Evolutionary conservation across 2,329 filamentous ascomycete genomes (phyloP).

Genomic region (Botrytis hyacinthi): DNA sequence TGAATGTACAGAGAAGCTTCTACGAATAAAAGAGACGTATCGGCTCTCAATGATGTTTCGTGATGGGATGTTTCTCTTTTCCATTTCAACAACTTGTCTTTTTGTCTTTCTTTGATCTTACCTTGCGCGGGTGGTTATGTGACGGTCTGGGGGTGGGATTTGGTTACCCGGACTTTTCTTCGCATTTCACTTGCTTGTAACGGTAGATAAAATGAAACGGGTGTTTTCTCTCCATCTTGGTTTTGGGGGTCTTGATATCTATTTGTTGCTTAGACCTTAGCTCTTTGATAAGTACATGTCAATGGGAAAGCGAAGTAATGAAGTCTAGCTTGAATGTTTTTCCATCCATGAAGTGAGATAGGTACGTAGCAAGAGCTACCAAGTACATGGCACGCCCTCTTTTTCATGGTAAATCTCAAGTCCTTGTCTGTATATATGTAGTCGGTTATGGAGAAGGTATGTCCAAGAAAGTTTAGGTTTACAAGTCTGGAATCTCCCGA

Average conservation of each 20-base stretch:
- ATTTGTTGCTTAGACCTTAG: not conserved
- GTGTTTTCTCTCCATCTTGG: not conserved
- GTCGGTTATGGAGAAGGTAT: not conserved
- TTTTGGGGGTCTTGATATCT: not conserved
- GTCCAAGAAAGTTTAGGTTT: not conserved
- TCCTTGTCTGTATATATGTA: not conserved
- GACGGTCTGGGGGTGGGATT: not conserved
- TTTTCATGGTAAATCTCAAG: not conserved
- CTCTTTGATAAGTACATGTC: not conserved
- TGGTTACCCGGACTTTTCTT: slow-evolving; percentile 1
- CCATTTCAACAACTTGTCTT: not conserved
- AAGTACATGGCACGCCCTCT: not conserved
- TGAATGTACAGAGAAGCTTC: slow-evolving; percentile 1
- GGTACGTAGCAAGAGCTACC: not conserved
- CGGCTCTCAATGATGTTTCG: slow-evolving; percentile 4
- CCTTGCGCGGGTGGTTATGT: slow-evolving; percentile 2
- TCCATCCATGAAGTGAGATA: not conserved
- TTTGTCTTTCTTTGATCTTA: slow-evolving; percentile 7
- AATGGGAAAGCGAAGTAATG: too few species aligned
- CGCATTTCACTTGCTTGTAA: slow-evolving; percentile 26
- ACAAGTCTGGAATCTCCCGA: not conserved
- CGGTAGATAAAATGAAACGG: slow-evolving; percentile 25
- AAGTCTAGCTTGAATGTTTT: not conserved
- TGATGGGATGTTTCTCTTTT: not conserved
- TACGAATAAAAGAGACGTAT: not conserved